These are phyloP conservation scores for Halteria grandinella DNA, from an alignment of 73 alveolate species.

Conservation along the genomic window DNA sequence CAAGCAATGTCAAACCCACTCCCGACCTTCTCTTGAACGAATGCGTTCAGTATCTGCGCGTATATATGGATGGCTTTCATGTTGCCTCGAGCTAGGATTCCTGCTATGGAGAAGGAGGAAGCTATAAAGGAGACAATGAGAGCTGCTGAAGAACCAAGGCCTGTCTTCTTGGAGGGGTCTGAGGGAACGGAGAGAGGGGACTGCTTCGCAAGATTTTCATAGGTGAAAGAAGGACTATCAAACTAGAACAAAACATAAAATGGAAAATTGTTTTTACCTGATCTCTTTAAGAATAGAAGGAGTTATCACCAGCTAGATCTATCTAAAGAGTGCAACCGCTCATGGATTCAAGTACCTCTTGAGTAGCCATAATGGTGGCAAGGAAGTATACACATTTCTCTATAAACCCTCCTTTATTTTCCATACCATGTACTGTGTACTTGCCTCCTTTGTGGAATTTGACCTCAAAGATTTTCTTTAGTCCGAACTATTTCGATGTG, in stretches of 20 bases:
- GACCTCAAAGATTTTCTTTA: background rate
- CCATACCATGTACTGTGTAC: background rate
- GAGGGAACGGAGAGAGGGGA: background rate
- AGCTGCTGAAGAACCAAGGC: slow-evolving; percentile 52
- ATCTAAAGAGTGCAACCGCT: background rate
- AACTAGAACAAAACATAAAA: too few relatives aligned
- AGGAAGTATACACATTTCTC: slow-evolving; percentile 17
- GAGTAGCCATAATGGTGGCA: background rate
- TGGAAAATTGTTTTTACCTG: too few relatives aligned
- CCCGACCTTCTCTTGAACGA: slow-evolving; percentile 45
- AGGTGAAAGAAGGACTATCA: too few relatives aligned
- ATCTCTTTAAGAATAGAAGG: slow-evolving; percentile 51
- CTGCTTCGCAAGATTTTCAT: background rate
- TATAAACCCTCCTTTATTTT: background rate
- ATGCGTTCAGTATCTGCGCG: slow-evolving; percentile 24
- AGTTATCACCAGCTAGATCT: slow-evolving; percentile 10
- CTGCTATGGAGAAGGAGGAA: background rate
- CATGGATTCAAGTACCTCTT: background rate
- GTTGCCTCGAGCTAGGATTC: background rate
- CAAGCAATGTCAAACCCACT: slow-evolving; percentile 57
- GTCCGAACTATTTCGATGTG: background rate
- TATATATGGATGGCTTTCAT: slow-evolving; percentile 1
- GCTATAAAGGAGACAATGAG: slow-evolving; percentile 32
- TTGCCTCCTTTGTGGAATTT: background rate
- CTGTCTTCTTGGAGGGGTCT: slow-evolving; percentile 25